These are phyloP conservation scores for Rosa chinensis DNA, from an alignment of 306 rosid genomes.

Conservation along the genomic window DNA sequence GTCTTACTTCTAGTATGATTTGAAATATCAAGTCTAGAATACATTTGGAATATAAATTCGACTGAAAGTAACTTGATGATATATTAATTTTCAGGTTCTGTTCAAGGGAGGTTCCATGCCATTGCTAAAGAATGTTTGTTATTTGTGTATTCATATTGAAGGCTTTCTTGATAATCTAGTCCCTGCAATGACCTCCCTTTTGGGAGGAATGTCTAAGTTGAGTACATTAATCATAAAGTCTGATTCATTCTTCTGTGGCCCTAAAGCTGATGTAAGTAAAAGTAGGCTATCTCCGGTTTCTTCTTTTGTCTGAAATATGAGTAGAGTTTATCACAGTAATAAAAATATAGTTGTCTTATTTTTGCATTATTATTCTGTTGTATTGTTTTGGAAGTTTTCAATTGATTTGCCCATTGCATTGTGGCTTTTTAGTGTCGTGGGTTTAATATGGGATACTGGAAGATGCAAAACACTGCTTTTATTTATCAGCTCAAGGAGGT, in stretches of 20 bases:
- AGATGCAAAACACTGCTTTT: background rate
- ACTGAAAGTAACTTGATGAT: background rate
- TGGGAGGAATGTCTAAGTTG: constrained; percentile 5
- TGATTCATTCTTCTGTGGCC: background rate
- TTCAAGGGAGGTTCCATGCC: background rate
- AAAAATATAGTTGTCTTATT: no score
- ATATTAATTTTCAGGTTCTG: background rate
- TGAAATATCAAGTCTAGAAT: no score
- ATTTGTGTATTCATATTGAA: background rate
- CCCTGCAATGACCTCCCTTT: background rate
- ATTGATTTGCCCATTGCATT: background rate
- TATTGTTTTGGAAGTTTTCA: background rate
- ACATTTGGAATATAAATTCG: no score
- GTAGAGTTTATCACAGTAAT: no score
- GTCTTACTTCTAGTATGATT: no score
- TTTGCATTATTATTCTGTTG: no score
- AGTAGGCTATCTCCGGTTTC: background rate
- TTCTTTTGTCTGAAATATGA: no score
- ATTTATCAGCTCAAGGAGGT: background rate
- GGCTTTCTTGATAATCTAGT: background rate
- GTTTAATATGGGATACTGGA: constrained; percentile 1
- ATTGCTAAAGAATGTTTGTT: background rate
- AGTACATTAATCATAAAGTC: background rate
- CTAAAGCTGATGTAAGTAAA: background rate
- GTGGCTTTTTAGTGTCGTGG: background rate